Base-by-base conservation (phyloP, 306 rosid species). In the Heteromeles arbutifolia region DNA sequence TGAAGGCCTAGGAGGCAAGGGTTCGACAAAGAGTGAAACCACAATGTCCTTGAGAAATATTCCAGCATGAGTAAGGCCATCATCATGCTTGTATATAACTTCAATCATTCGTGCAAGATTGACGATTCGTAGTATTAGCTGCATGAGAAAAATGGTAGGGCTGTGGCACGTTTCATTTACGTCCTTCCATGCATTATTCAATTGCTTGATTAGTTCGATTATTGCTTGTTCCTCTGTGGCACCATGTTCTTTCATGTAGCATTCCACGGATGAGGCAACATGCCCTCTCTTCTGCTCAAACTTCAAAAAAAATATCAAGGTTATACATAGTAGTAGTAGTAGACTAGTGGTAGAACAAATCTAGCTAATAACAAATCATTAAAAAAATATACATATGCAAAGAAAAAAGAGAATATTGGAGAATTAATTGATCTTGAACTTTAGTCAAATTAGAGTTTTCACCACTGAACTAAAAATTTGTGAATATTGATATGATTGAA, bases 131-230 rank as follows among this genome's bases (percentile, higher is more conserved):
- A 69, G 74, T 4, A 81, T 71, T 34, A 85, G 65, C 2, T 63
- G 24, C 62, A 6, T 28, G 6, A 62, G 41, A 13, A 48, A 18
- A 3, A 43, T 21, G 61, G 19, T 29, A 18, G 25, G 19, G 41
- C 65, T 22, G 5, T 31, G 32, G 32, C 81, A 86, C 57, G 31
- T 85, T 69, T 86, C 83, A 58, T 84, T 86, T 21, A 85, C 80
- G 69, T 57, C 67, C 52, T 56, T 73, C 76, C 76, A 73, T 6
- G 76, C 67, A 24, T 73, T 25, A n/a, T 6, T 21, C 8, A 73
- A 52, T 73, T 73, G 67, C 15, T 73, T 56, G 1, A 0, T 17
- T 3, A 73, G 76, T 25, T 31, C 53, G 2, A 22, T 15, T 59
- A 56, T 57, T 9, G 76, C 53, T 25, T 57, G 32, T 34, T 56